Evolutionary conservation across 306 rosid genomes (phyloP), one percentile per base, ranked within the genome.

Genomic region (Medicago ruthenica): DNA sequence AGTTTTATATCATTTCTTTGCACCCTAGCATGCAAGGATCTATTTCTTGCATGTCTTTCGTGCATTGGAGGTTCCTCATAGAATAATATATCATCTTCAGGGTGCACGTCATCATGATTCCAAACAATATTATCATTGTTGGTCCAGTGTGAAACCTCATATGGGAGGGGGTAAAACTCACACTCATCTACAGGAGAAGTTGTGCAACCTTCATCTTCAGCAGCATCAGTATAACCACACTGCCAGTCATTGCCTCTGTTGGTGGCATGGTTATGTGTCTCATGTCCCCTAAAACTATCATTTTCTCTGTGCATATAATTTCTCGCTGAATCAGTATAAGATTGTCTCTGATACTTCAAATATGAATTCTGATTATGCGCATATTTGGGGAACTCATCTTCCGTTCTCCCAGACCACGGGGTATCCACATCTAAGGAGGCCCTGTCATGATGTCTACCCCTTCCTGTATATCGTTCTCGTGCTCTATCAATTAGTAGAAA

Each of bases 81-180:
- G 58, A 45, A 68, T 45, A 45, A 22, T 22, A 59, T 5, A 67
- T 45, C 59, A 13, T 68, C 73, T 16, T 45, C 73, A 22, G 58
- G 42, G 39, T 68, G 42, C 58, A 68, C 24, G 8, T 11, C 73
- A 24, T 68, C 73, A 34, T 40, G 83, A 81, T 79, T 85, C 81
- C 85, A 39, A 36, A 22, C 55, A 62, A 36, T 57, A 59, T 75
- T 53, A 60, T 83, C 87, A 63, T 87, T 85, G 80, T 81, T 75
- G 65, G 76, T 75, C 86, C 87, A 84, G 57, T 78, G 85, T 73
- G 80, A 84, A 60, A 68, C 77, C 59, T 80, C 80, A 41, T 88
- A 82, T 60, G 61, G 74, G 67, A 79, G 58, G 55, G 76, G 72
- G 70, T 55, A 75, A 71, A 79, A 53, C 51, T 78, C 83, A 76